A percentile compares a stretch with the other conserved stretches of the same genome.
These are phyloP conservation scores for Alternaria ethzedia DNA, from an alignment of 2,329 filamentous ascomycete species.

Conservation along the genomic window DNA sequence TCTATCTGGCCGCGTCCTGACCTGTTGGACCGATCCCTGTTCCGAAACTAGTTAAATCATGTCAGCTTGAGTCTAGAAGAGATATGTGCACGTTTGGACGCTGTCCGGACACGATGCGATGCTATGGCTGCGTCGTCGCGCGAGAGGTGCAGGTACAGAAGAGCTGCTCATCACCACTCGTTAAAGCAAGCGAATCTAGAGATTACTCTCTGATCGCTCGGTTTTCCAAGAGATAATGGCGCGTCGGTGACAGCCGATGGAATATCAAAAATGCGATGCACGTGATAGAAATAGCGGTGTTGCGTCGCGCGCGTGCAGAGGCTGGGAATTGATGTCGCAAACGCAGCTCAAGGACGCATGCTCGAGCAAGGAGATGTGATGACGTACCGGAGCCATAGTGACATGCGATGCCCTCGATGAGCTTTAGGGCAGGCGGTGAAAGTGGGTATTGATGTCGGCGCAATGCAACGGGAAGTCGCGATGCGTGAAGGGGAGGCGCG, in stretches of 20 bases:
- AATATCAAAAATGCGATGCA: slow-evolving; percentile 4
- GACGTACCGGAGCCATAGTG: slow-evolving; percentile 46
- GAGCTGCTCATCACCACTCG: not conserved
- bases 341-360: not conserved
- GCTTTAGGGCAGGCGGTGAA: slow-evolving; percentile 23
- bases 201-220: not conserved
- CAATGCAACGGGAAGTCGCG: slow-evolving; percentile 37
- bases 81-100: not conserved
- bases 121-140: not conserved
- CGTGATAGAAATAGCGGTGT: slow-evolving; percentile 9
- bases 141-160: not conserved
- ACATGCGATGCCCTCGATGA: slow-evolving; percentile 21
- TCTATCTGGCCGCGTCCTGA: slow-evolving; percentile 65
- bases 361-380: not conserved
- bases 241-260: not conserved
- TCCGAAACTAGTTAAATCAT: slow-evolving; percentile 56
- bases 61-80: slow-evolving; percentile 23
- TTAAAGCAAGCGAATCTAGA: not conserved
- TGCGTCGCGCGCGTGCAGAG: slow-evolving; percentile 11
- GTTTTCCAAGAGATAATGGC: not conserved
- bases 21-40: slow-evolving; percentile 64
- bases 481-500: slow-evolving; percentile 43
- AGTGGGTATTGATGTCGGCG: slow-evolving; percentile 27
- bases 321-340: not conserved
- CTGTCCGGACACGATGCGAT: not conserved